Evolutionary conservation across 192 early-diverging fungal genomes (phyloP), one percentile per base, ranked within the genome.

Genomic region (Podila epigama): DNA sequence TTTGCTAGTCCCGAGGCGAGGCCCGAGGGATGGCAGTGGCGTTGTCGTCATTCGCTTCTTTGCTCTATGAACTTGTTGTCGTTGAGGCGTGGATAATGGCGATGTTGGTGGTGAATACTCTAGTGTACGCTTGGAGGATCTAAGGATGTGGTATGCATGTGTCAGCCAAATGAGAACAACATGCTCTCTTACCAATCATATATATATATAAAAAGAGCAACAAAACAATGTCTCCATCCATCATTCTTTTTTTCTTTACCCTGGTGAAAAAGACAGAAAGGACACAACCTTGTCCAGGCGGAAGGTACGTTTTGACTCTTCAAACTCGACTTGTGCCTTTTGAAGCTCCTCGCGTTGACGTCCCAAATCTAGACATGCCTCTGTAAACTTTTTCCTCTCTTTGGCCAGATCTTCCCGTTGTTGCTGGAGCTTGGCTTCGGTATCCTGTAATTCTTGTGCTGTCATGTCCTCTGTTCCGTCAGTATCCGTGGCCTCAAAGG

Each of bases 401-500:
- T 54, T 64, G 25, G 65, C 66, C 7, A 77, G 28, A 15, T 77
- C 60, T 36, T 68, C 66, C 1, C 61, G 65, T 29, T 77, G 73
- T 22, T 68, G 20, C 18, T 37, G 40, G 42, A 77, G 54, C 56
- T 68, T 77, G 28, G 56, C 20, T 31, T 77, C 73, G 18, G 66
- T 66, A 5, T 77, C 73, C 9, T 77, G 56, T 28, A 68, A 37
- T 33, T 77, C 73, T 39, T 77, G 66, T 20, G 63, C 20, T 20
- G 73, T 77, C 73, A 77, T 68, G n/a, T 77, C 73, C 13, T 65
- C 68, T 32, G 66, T 77, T n/a, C n/a, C n/a, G n/a, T n/a, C n/a
- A n/a, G n/a, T n/a, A n/a, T n/a, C n/a, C n/a, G n/a, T n/a, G n/a
- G n/a, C n/a, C n/a, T 68, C 68, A 61, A 77, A 59, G 32, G 68